phyloP scores from a whole-genome alignment of 192 early-diverging fungal genomes.

The Coemansia asiatica region DNA sequence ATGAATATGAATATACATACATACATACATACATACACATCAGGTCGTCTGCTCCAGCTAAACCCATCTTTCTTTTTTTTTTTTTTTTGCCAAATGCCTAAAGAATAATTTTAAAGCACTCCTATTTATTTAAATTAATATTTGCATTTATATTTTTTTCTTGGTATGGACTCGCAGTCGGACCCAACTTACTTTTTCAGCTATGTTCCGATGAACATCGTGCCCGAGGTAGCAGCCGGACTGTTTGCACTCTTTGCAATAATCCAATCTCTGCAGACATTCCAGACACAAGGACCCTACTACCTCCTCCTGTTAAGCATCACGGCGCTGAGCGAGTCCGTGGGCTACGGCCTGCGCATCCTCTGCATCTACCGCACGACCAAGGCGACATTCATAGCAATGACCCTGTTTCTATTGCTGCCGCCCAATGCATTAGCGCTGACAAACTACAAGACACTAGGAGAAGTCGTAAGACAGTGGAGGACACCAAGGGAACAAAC shows the following conservation, averaged over 20 bases:
- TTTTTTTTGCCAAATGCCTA: too few species aligned
- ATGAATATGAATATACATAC: background rate
- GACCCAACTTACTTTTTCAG: constrained; percentile 23
- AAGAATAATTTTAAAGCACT: too few species aligned
- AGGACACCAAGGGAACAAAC: background rate
- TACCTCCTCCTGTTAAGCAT: constrained; percentile 12
- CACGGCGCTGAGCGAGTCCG: constrained; percentile 23
- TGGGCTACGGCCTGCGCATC: constrained; percentile 35
- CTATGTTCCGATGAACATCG: constrained; percentile 18
- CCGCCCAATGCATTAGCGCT: constrained; percentile 40
- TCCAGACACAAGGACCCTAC: constrained; percentile 2
- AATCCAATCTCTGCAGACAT: constrained; percentile 7
- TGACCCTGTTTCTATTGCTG: constrained; percentile 36
- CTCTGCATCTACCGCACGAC: constrained; percentile 27
- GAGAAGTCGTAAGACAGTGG: constrained; percentile 10
- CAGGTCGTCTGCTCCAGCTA: background rate
- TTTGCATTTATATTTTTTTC: background rate
- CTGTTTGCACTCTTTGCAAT: constrained; percentile 9
- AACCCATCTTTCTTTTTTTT: background rate
- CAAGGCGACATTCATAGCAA: constrained; percentile 18
- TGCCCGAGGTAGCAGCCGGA: constrained; percentile 13
- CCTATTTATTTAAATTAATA: too few species aligned
- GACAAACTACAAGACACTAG: constrained; percentile 43
- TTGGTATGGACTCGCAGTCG: background rate
- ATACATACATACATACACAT: background rate